Evolutionary conservation across 108 stramenopile genomes (phyloP), one percentile per base, ranked within the genome.

Genomic region (Cyclostephanos invisitatus): DNA sequence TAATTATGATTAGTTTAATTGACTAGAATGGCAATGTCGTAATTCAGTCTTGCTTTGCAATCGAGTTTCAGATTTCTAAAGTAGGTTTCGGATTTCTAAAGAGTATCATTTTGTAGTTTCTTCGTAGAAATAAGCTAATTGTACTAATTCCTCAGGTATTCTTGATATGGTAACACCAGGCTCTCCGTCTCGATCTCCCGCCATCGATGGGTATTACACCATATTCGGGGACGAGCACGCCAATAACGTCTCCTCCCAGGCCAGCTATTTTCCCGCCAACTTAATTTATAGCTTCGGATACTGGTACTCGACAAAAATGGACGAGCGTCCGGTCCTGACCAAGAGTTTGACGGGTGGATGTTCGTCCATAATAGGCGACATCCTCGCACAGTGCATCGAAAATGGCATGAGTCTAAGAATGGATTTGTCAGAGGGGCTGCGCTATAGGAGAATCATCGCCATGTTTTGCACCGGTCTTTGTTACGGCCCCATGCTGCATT

Each of bases 401-500:
- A 57, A 57, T 27, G 29, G 15, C 56, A 35, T 29, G 27, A 15
- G 5, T 28, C 27, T 57, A 3, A 57, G 56, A 28, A 4, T 29
- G 56, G 56, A 57, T 14, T 29, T 29, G 10, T 29, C 56, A 1
- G 56, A 32, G 56, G 56, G 56, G 27, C 32, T 57, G 29, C 29
- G 32, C 29, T 14, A 3, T 1, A 27, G 25, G 2, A 29, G 56
- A 0, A 57, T 57, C 17, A 1, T 57, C 12, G 56, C 56, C 29
- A 57, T 57, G 56, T 57, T 57, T 29, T 57, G 56, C 29, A 28
- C 56, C 22, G 56, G 56, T 11, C 56, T 57, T 57, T 35, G 29
- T 29, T 57, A 28, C 56, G 56, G 56, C 25, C 56, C 56, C 17
- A 57, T 57, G 56, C 29, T 57, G 29, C 56, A 57, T 32, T 57